A percentile compares a stretch with the other conserved stretches of the same genome.
These are phyloP conservation scores for Zygoascus hellenicus DNA, from an alignment of 1,139 yeast genomes.

Conservation along the genomic window DNA sequence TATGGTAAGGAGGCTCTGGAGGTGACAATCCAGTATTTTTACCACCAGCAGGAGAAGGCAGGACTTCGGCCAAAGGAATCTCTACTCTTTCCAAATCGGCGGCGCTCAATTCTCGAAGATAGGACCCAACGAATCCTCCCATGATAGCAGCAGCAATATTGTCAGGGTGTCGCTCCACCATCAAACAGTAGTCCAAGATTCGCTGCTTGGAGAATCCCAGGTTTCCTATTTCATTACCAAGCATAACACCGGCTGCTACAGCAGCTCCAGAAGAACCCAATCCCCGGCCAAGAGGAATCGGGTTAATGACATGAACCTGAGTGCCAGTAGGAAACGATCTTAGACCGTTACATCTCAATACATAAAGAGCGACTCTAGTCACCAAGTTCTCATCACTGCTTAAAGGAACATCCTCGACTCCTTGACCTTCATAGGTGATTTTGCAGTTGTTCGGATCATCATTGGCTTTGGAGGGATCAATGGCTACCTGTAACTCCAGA, in stretches of 20 bases:
- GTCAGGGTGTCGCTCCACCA: conserved; percentile 98
- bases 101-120: conserved; percentile 69
- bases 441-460: conserved; percentile 65
- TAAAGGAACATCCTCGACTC: conserved; percentile 73
- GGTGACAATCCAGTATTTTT: conserved; percentile 61
- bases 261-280: conserved; percentile 99
- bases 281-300: conserved; percentile 95
- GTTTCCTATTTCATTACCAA: conserved; percentile 79
- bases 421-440: conserved; percentile 68
- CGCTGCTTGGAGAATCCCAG: conserved; percentile 69
- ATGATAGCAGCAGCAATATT: conserved; percentile 98
- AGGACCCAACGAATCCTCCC: conserved; percentile 97
- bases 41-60: conserved; percentile 74
- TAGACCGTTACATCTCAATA: conserved; percentile 74
- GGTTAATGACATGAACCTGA: conserved; percentile 72
- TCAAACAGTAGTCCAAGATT: conserved; percentile 86
- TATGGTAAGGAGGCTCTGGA: conserved; percentile 74
- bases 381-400: conserved; percentile 73
- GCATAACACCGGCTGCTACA: conserved; percentile 92
- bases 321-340: conserved; percentile 79
- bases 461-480: conserved; percentile 49
- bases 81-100: conserved; percentile 68
- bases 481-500: conserved; percentile 59
- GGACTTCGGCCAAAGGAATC: conserved; percentile 76
- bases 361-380: conserved; percentile 88